phyloP scores from a whole-genome alignment of 164 flowering plant genomes.

The Malania oleifera region DNA sequence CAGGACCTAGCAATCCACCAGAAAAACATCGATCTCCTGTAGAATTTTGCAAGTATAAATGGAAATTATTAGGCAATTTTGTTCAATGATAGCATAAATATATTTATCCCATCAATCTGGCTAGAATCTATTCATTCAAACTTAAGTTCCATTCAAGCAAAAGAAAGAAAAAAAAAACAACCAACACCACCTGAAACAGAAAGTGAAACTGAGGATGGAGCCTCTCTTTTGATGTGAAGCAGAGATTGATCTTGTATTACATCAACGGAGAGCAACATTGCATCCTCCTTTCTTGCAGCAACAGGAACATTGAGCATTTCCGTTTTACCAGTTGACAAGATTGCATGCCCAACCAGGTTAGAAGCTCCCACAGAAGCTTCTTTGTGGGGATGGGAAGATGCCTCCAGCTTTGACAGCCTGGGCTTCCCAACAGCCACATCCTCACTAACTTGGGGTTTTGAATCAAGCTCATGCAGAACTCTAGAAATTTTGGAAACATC shows the following conservation, averaged over 20 bases:
- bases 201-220: conserved; percentile 22
- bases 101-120: too few species aligned
- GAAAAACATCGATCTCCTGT: conserved; percentile 58
- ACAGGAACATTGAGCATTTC: conserved; percentile 7
- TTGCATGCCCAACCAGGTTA: conserved; percentile 8
- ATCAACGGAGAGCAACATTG: conserved; percentile 23
- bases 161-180: background rate
- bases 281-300: conserved; percentile 27
- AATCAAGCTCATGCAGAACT: background rate
- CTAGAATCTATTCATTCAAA: background rate
- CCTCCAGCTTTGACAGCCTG: conserved; percentile 5
- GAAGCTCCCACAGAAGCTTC: conserved; percentile 8
- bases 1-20: conserved; percentile 77
- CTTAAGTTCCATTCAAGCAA: background rate
- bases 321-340: conserved; percentile 11
- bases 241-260: conserved; percentile 26
- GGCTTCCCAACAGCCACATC: conserved; percentile 9
- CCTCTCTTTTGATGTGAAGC: conserved; percentile 41
- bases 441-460: conserved; percentile 13
- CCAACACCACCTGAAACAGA: conserved; percentile 38
- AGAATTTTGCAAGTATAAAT: conserved; percentile 3
- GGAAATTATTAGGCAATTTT: background rate
- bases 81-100: background rate
- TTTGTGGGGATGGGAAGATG: conserved; percentile 11
- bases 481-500: conserved; percentile 14